Evolutionary conservation across 768 basidiomycete species (phyloP).

Genomic region (Cyclocybe aegerita): DNA sequence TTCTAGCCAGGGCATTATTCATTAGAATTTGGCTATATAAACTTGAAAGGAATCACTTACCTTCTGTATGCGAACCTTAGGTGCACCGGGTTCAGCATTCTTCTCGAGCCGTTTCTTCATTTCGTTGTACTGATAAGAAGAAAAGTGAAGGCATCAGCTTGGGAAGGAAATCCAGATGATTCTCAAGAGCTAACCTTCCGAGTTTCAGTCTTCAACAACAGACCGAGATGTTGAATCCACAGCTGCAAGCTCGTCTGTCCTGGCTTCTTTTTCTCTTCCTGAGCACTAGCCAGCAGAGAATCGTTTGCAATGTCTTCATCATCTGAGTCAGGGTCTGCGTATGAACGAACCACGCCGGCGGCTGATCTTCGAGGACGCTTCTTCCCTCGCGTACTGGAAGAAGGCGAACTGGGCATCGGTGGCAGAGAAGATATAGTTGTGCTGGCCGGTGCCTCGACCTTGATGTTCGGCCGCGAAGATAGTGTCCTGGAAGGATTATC

Average conservation of each 20-base stretch:
- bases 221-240: conserved; percentile 68
- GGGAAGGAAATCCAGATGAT: not conserved
- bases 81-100: conserved; percentile 33
- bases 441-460: conserved; percentile 37
- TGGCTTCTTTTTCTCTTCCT: conserved; percentile 32
- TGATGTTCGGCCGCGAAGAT: conserved; percentile 30
- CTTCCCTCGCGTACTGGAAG: conserved; percentile 28
- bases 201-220: conserved; percentile 63
- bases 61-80: conserved; percentile 56
- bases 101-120: conserved; percentile 58
- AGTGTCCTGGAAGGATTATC: conserved; percentile 20
- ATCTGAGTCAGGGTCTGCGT: conserved; percentile 69
- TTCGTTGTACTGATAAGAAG: conserved; percentile 53
- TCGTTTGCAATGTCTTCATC: conserved; percentile 53
- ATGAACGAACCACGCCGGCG: conserved; percentile 52
- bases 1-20: conserved; percentile 38
- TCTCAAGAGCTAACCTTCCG: conserved; percentile 52
- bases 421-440: conserved; percentile 25
- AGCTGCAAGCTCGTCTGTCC: conserved; percentile 50
- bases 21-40: not conserved
- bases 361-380: conserved; percentile 65
- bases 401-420: conserved; percentile 15
- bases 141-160: conserved; percentile 3
- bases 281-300: conserved; percentile 29
- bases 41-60: conserved; percentile 33